Conservation (phyloP, 2,329 filamentous ascomycete species). For the Colletotrichum chlorophyti region DNA sequence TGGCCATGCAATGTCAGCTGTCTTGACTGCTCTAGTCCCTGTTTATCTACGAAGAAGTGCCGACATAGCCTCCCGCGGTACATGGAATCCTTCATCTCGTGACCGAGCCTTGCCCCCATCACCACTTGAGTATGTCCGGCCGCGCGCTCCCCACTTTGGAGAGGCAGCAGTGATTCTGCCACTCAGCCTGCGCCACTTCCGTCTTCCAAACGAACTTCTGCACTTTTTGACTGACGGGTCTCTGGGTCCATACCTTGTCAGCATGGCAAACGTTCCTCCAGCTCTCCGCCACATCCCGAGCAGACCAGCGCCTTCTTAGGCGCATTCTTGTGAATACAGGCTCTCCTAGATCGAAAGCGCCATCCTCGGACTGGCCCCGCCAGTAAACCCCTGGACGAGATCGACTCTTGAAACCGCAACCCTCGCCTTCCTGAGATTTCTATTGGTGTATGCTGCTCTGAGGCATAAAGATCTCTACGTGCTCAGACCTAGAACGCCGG, state of each 20-base stretch:
- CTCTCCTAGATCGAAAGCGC: constrained; percentile 11
- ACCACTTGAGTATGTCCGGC: background rate
- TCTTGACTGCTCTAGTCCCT: constrained; percentile 20
- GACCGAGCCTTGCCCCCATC: constrained; percentile 17
- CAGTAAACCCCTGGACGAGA: constrained; percentile 26
- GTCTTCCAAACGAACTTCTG: constrained; percentile 19
- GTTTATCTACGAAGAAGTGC: constrained; percentile 22
- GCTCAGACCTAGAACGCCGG: constrained; percentile 27
- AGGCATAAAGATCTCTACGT: constrained; percentile 28
- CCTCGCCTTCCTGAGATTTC: constrained; percentile 16
- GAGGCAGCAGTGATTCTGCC: background rate
- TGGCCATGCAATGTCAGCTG: constrained; percentile 13
- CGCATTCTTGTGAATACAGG: too few relatives aligned
- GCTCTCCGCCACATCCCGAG: constrained; percentile 8
- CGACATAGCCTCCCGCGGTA: constrained; percentile 27
- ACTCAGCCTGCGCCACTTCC: constrained; percentile 10
- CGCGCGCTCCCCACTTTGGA: background rate
- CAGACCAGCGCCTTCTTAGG: too few relatives aligned
- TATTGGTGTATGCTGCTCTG: constrained; percentile 25
- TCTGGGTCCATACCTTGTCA: constrained; percentile 17
- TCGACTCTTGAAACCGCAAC: constrained; percentile 31
- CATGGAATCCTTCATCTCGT: constrained; percentile 28
- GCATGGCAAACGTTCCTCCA: constrained; percentile 5
- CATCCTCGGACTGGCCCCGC: constrained; percentile 23
- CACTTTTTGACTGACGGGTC: constrained; percentile 5